Evolutionary conservation across 108 stramenopile genomes (phyloP), one percentile per base, ranked within the genome.

Genomic region (Cyclotella sp.): DNA sequence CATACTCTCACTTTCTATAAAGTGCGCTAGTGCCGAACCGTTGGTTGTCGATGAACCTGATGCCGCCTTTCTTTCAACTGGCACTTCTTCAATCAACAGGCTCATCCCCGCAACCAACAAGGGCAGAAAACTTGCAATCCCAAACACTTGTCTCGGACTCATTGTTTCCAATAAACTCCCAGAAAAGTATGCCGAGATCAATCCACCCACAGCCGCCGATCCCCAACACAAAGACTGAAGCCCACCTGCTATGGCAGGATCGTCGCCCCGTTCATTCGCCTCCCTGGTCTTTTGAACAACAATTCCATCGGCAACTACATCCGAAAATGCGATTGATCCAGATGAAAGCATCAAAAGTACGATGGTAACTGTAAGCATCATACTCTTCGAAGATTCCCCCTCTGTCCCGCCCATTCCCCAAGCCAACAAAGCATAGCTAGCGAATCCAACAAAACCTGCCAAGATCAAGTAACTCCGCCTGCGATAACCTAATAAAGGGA

Each of bases 241-340:
- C n/a, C 91, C 90, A 42, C 91, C 92, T 21, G 92, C 90, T 7
- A 91, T 52, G 11, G 73, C 70, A 28, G 88, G 87, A 78, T 93
- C 89, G 18, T 85, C 75, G 34, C 81, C 81, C 58, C 70, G 54
- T 14, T 57, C 55, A 28, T 62, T 60, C 42, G 92, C 85, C 28
- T 95, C 91, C 53, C 91, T 73, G 51, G 94, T 89, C 55, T 85
- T 91, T 73, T 96, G 90, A 12, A 98, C 98, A 15, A 97, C 97
- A 60, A 98, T 94, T 13, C 96, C 95, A 87, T 98, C 98, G 16
- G 95, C 97, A 18, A 98, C 98, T 3, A 98, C 98, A 81, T 98
- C 98, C 21, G 86, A 86, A 64, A 97, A 73, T 42, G 98, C 98
- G 47, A 98, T 91, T 55, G 93, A 90, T 49, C 83, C 93, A 57